Conservation (phyloP, 768 basidiomycete genomes). For the Suillus occidentalis region DNA sequence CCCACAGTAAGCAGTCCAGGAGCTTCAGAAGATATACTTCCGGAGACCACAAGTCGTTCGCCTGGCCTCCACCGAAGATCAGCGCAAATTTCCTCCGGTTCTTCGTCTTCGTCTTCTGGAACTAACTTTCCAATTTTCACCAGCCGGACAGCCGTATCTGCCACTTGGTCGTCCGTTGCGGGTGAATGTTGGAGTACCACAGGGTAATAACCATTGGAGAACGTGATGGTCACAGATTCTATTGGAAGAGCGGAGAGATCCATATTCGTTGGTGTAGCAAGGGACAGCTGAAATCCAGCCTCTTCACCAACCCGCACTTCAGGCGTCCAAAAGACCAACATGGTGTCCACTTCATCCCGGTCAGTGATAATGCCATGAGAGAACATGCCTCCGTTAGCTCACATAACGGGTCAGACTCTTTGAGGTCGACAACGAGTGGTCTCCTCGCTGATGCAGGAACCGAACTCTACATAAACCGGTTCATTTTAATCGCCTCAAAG, state of each 20-base stretch:
- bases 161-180: slow-evolving; percentile 16
- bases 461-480: slow-evolving; percentile 52
- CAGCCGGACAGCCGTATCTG: slow-evolving; percentile 16
- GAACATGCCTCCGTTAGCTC: slow-evolving; percentile 25
- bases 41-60: slow-evolving; percentile 55
- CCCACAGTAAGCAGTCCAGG: slow-evolving; percentile 58
- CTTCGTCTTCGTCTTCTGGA: slow-evolving; percentile 24
- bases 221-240: slow-evolving; percentile 55
- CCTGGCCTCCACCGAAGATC: slow-evolving; percentile 61
- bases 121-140: slow-evolving; percentile 52
- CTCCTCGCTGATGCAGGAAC: slow-evolving; percentile 59
- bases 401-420: slow-evolving; percentile 66
- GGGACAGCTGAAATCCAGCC: slow-evolving; percentile 72
- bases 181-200: slow-evolving; percentile 49
- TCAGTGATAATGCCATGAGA: slow-evolving; percentile 11
- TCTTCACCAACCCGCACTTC: slow-evolving; percentile 59
- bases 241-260: slow-evolving; percentile 62
- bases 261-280: slow-evolving; percentile 52
- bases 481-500: not conserved
- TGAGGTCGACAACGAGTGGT: slow-evolving; percentile 59
- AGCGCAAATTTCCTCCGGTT: slow-evolving; percentile 31
- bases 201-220: slow-evolving; percentile 50
- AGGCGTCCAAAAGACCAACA: slow-evolving; percentile 69
- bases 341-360: slow-evolving; percentile 54
- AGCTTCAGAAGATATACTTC: slow-evolving; percentile 51